Conservation (phyloP, 1,139 yeast genomes). For the Yamadazyma buinensis region DNA sequence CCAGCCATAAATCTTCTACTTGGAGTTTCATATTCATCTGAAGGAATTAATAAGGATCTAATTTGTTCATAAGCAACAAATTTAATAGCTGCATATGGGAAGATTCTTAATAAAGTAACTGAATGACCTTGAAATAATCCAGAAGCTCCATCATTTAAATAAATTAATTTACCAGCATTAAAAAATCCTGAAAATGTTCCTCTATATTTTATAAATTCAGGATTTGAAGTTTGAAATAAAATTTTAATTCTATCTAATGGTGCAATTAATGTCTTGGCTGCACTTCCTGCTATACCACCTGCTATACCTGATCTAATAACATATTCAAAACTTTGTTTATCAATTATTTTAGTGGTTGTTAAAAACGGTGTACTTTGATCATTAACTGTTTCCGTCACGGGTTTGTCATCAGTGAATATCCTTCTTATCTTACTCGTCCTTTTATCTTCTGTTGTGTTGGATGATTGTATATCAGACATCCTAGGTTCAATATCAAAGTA, state of each 20-base stretch:
- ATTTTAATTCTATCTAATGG: slow-evolving; percentile 95
- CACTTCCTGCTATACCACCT: slow-evolving; percentile 94
- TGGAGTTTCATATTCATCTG: slow-evolving; percentile 71
- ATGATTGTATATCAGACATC: slow-evolving; percentile 4
- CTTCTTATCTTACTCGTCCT: background rate
- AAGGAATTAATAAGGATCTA: slow-evolving; percentile 73
- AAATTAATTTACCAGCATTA: slow-evolving; percentile 67
- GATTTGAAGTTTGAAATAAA: slow-evolving; percentile 90
- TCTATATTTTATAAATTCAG: slow-evolving; percentile 74
- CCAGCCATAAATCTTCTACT: slow-evolving; percentile 83
- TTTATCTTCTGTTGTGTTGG: too few relatives aligned
- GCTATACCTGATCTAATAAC: slow-evolving; percentile 82
- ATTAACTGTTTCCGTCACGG: slow-evolving; percentile 12
- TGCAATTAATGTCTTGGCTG: slow-evolving; percentile 92
- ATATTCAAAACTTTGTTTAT: slow-evolving; percentile 75
- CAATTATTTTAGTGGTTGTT: slow-evolving; percentile 20
- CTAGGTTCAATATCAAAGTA: background rate
- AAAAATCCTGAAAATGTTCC: slow-evolving; percentile 78
- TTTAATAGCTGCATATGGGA: slow-evolving; percentile 96
- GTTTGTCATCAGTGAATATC: slow-evolving; percentile 3
- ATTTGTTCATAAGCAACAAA: slow-evolving; percentile 97
- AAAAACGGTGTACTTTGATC: slow-evolving; percentile 28
- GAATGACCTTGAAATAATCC: slow-evolving; percentile 96
- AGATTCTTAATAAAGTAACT: slow-evolving; percentile 83
- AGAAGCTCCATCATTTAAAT: slow-evolving; percentile 62